These are phyloP conservation scores for Volvox africanus DNA, from an alignment of 139 green algal genomes.

Conservation along the genomic window DNA sequence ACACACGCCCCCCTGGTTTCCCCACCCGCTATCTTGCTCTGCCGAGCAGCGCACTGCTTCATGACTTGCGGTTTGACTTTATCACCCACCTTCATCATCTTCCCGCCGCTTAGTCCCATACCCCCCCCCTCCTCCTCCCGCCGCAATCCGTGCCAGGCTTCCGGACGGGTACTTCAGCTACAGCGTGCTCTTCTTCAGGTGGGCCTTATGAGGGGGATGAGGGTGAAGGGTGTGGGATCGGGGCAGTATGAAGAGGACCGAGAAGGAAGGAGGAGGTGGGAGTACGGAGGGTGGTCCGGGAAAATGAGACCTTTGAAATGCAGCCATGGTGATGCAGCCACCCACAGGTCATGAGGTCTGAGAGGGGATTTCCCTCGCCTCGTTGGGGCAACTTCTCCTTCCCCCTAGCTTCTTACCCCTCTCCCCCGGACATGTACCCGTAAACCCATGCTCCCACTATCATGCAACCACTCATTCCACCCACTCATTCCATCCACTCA, in stretches of 20 bases:
- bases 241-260: neutral
- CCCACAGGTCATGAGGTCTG: no score
- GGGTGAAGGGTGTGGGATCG: neutral
- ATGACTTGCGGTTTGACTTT: neutral
- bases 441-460: neutral
- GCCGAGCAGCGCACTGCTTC: no score
- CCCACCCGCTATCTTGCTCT: neutral
- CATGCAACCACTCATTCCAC: neutral
- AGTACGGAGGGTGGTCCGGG: neutral
- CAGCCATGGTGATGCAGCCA: no score
- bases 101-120: neutral
- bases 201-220: neutral
- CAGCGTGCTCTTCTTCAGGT: constrained; percentile 40
- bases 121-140: neutral
- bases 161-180: constrained; percentile 50
- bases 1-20: neutral
- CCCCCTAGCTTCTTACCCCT: neutral
- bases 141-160: neutral
- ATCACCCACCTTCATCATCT: neutral
- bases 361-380: no score
- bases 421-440: neutral
- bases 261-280: neutral
- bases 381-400: no score
- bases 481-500: neutral
- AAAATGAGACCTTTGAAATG: neutral